Base-by-base conservation (phyloP, 805 yeast genomes). In the Saturnispora zaruensis region DNA sequence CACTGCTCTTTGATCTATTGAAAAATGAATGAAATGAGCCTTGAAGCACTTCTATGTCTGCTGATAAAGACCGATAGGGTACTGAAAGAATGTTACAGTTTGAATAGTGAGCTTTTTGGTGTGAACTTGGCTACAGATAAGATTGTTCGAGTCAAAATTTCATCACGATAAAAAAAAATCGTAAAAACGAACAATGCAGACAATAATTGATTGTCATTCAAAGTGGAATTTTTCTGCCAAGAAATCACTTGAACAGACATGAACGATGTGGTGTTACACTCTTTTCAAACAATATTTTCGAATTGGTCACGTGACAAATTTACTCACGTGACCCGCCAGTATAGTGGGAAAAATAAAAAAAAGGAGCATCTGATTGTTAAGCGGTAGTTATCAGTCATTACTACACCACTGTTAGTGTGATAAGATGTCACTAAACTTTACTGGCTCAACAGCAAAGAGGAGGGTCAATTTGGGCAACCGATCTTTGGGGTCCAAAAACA, bases 391-490 rank as follows among this genome's bases (percentile, higher is more conserved):
- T 18, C 13, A 20, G n/a, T 20, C 5, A 18, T 36, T 36, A 16
- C 23, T 1, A 8, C 9, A 36, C 5, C 13, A 16, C 8, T 6
- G 21, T 4, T 36, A 7, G 7, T 1, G 23, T 18, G 24, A 36
- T 32, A 36, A 36, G 14, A 62, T 62, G 66, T 56, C 57, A 32
- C 47, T 59, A 32, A 67, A 67, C 49, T 67, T 66, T 46, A 66
- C 63, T 3, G 71, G 71, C 5, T 49, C 62, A 1, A 65, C 70
- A 3, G 53, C 53, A 23, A 59, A 59, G 43, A 51, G 70, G 46
- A 61, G 59, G 38, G 77, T 84, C 53, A 85, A 91, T 69, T 72
- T 79, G 64, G 65, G 65, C 58, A 59, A 59, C 41, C 51, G 69
- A 21, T 52, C 50, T 14, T 52, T 61, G 23, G 16, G 48, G 6